These are phyloP conservation scores for Rhodomyrtus tomentosa DNA, from an alignment of 345 rosid species.

Conservation along the genomic window DNA sequence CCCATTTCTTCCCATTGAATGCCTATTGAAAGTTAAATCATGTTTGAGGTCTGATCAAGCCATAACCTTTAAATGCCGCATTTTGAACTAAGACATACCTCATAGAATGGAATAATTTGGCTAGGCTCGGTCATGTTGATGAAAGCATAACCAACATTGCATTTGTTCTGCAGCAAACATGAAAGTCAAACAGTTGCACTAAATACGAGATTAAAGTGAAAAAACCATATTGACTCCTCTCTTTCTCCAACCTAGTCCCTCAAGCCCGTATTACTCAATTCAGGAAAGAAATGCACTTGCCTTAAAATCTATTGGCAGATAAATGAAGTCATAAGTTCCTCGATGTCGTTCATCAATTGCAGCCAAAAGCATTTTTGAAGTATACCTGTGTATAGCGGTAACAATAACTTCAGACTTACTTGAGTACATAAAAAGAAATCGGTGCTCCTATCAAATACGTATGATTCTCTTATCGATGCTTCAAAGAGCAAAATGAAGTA, in stretches of 20 bases:
- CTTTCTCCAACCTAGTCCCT: not conserved
- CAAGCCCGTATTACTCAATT: not conserved
- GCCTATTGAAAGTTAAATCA: constrained; percentile 20
- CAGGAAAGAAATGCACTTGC: constrained; percentile 15
- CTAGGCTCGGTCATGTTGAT: constrained; percentile 55
- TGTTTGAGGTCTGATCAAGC: not conserved
- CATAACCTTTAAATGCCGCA: not conserved
- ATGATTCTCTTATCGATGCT: not conserved
- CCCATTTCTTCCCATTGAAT: constrained; percentile 78
- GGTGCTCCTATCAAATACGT: not conserved
- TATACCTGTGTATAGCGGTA: constrained; percentile 29
- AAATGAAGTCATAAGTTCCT: constrained; percentile 61
- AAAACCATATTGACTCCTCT: not conserved
- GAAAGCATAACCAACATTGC: constrained; percentile 70
- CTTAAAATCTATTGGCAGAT: constrained; percentile 71
- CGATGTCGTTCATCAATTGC: constrained; percentile 55
- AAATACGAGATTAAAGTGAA: not conserved
- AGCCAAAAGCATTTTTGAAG: constrained; percentile 66
- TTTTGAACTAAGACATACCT: constrained; percentile 8
- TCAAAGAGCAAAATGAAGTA: not conserved
- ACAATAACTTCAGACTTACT: not conserved
- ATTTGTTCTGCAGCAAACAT: constrained; percentile 37
- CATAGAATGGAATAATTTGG: constrained; percentile 44
- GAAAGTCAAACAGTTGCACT: not conserved
- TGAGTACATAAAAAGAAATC: not conserved